Evolutionary conservation across 768 basidiomycete genomes (phyloP).

Genomic region (Pilatotrama ljubarskyi): DNA sequence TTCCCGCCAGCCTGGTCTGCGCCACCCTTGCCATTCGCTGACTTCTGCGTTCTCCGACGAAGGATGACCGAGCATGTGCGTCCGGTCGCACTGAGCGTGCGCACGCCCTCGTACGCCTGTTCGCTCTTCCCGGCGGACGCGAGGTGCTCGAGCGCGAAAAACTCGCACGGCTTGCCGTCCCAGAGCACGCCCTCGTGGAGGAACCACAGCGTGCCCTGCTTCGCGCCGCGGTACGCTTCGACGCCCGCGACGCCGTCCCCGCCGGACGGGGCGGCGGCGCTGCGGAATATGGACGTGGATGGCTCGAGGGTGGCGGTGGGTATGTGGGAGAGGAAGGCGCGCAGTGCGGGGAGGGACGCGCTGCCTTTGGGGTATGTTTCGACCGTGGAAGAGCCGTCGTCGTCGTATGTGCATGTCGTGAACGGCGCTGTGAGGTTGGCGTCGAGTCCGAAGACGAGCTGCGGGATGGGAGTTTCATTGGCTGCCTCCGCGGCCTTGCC

Average conservation of each 20-base stretch:
- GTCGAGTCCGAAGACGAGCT: constrained; percentile 74
- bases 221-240: constrained; percentile 72
- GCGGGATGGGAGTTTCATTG: constrained; percentile 27
- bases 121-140: constrained; percentile 35
- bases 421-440: constrained; percentile 45
- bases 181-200: constrained; percentile 65
- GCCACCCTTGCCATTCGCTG: constrained; percentile 17
- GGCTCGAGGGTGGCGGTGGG: constrained; percentile 47
- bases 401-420: constrained; percentile 42
- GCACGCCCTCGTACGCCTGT: constrained; percentile 42
- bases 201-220: constrained; percentile 74
- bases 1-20: background rate
- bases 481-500: constrained; percentile 36
- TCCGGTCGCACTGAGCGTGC: constrained; percentile 63
- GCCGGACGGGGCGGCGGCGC: constrained; percentile 35
- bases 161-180: constrained; percentile 78
- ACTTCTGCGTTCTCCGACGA: constrained; percentile 27
- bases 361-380: constrained; percentile 47
- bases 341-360: constrained; percentile 50
- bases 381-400: constrained; percentile 32
- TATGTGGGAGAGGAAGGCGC: constrained; percentile 53
- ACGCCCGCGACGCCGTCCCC: constrained; percentile 46
- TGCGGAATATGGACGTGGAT: constrained; percentile 53
- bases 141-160: constrained; percentile 67
- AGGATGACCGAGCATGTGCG: constrained; percentile 66